Conservation (phyloP, 306 rosid genomes). For the Citrullus amarus region DNA sequence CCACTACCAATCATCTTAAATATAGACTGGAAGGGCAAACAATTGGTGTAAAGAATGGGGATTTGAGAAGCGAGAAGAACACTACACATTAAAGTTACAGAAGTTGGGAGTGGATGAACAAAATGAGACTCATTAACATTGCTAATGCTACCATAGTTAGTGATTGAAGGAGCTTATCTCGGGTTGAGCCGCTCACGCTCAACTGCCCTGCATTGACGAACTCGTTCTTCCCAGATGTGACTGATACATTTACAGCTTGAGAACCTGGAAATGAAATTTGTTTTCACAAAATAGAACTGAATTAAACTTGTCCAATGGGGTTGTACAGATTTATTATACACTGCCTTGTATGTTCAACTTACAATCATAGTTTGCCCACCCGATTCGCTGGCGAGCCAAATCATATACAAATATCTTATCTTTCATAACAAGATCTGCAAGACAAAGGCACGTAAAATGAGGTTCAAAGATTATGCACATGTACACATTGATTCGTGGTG, state of each 20-base stretch:
- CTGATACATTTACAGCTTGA: constrained; percentile 65
- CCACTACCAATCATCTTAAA: constrained; percentile 23
- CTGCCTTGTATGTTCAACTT: constrained; percentile 19
- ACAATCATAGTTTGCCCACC: constrained; percentile 87
- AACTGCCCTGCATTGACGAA: constrained; percentile 50
- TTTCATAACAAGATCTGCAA: constrained; percentile 74
- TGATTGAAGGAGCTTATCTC: constrained; percentile 30
- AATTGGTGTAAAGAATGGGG: constrained; percentile 25
- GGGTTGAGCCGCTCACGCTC: constrained; percentile 30
- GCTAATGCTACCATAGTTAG: constrained; percentile 28
- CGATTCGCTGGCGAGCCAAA: constrained; percentile 60
- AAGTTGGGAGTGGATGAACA: constrained; percentile 9
- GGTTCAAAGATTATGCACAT: neutral
- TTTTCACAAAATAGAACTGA: neutral
- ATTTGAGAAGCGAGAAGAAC: constrained; percentile 12
- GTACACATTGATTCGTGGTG: neutral
- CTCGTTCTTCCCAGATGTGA: constrained; percentile 65
- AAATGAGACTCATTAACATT: constrained; percentile 12
- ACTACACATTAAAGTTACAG: constrained; percentile 18
- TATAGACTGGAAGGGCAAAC: constrained; percentile 26
- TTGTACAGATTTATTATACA: neutral
- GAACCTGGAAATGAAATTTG: constrained; percentile 48
- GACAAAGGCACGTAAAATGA: neutral
- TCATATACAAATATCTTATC: constrained; percentile 82
- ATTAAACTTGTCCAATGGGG: neutral